A percentile compares a stretch with the other conserved stretches of the same genome.
phyloP scores from a whole-genome alignment of 441 rosid genomes.

The Erodium texanum region DNA sequence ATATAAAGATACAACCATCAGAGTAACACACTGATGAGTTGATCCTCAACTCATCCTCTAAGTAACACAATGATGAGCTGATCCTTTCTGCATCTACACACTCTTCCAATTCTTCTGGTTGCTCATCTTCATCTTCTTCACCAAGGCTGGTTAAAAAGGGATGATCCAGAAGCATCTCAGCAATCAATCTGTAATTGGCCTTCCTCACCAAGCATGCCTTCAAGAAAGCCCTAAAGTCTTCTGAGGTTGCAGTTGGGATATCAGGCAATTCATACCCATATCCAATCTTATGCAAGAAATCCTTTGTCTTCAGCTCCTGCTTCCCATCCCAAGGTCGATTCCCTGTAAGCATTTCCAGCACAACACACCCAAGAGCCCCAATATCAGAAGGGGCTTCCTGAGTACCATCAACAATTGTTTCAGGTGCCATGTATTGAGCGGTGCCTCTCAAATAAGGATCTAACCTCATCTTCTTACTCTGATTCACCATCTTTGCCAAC shows the following conservation, averaged over 20 bases:
- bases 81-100: background rate
- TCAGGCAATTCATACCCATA: slow-evolving; percentile 16
- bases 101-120: background rate
- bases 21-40: background rate
- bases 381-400: slow-evolving; percentile 29
- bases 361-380: slow-evolving; percentile 34
- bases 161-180: slow-evolving; percentile 25
- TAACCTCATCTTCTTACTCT: slow-evolving; percentile 12
- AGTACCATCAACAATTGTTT: slow-evolving; percentile 16
- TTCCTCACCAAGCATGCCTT: slow-evolving; percentile 23
- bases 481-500: slow-evolving; percentile 22
- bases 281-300: slow-evolving; percentile 16
- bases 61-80: background rate
- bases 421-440: slow-evolving; percentile 26
- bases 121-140: background rate
- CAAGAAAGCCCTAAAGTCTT: slow-evolving; percentile 28
- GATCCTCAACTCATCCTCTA: background rate
- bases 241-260: slow-evolving; percentile 21
- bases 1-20: background rate
- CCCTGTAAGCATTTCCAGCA: slow-evolving; percentile 29
- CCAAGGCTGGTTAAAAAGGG: slow-evolving; percentile 19
- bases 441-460: slow-evolving; percentile 25
- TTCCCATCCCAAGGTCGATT: slow-evolving; percentile 19
- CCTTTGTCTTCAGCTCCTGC: background rate
- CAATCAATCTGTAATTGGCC: slow-evolving; percentile 19